These are phyloP conservation scores for Dictyostelium firmibasis DNA, from an alignment of 78 protist species.

Conservation along the genomic window DNA sequence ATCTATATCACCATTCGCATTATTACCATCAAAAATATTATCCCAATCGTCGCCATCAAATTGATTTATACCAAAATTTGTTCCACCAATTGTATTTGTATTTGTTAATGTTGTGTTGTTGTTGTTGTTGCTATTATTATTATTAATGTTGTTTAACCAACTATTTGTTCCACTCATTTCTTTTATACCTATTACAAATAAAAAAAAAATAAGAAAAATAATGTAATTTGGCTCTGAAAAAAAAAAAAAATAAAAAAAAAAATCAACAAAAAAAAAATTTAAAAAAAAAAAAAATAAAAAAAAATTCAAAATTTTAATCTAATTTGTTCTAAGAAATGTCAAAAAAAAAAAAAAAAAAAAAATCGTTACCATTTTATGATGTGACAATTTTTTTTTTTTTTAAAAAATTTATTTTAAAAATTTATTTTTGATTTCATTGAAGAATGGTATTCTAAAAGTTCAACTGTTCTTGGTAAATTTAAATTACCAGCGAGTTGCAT, in stretches of 20 bases:
- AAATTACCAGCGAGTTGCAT: not conserved
- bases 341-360: too few species aligned
- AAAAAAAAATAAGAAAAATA: too few species aligned
- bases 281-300: too few species aligned
- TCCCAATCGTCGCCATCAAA: conserved; percentile 7
- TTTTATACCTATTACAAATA: too few species aligned
- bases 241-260: too few species aligned
- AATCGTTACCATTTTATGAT: too few species aligned
- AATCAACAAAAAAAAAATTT: too few species aligned
- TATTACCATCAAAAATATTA: not conserved
- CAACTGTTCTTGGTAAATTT: not conserved
- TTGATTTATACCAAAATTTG: conserved; percentile 2
- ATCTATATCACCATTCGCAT: not conserved
- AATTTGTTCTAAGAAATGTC: too few species aligned
- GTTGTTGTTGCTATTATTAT: too few species aligned
- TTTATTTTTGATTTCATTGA: not conserved
- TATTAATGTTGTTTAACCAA: not conserved
- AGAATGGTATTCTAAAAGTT: not conserved
- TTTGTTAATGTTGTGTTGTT: not conserved
- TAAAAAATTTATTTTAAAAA: too few species aligned
- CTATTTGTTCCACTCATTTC: not conserved
- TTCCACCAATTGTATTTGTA: not conserved
- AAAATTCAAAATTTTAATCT: too few species aligned
- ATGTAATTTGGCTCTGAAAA: not conserved
- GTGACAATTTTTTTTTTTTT: too few species aligned